phyloP scores from a whole-genome alignment of 768 basidiomycete species.

The Boletus tomentosulus region DNA sequence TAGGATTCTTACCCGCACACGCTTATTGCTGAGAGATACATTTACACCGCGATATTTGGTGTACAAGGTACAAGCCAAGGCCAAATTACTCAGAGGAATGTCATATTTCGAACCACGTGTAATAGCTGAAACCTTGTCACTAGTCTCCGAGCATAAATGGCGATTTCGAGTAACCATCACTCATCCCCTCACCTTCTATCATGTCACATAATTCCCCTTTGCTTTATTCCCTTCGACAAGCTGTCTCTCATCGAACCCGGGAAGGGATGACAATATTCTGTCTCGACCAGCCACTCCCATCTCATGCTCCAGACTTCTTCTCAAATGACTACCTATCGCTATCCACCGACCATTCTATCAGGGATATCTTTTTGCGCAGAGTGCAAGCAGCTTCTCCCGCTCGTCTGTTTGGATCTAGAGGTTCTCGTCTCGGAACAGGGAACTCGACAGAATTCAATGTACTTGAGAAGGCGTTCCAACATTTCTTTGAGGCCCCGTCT shows the following conservation, averaged over 20 bases:
- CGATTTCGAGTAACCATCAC: not conserved
- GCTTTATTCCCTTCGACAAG: conserved; percentile 12
- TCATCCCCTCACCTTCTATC: not conserved
- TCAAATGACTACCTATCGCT: conserved; percentile 53
- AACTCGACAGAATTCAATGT: conserved; percentile 26
- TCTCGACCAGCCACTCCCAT: conserved; percentile 17
- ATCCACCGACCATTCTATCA: conserved; percentile 30
- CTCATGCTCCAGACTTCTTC: conserved; percentile 33
- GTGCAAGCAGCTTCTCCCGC: conserved; percentile 15
- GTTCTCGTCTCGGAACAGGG: conserved; percentile 44
- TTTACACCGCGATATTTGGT: not conserved
- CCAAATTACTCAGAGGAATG: not conserved
- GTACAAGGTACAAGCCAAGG: not conserved
- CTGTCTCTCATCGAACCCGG: conserved; percentile 5
- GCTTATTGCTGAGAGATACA: not conserved
- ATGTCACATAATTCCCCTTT: conserved; percentile 7
- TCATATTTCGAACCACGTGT: not conserved
- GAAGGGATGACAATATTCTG: conserved; percentile 9
- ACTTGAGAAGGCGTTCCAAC: conserved; percentile 8
- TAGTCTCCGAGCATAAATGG: not conserved
- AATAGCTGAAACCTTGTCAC: not conserved
- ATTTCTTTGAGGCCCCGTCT: conserved; percentile 28
- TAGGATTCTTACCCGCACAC: not conserved
- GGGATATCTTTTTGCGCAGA: conserved; percentile 31
- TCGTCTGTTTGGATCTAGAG: conserved; percentile 43